phyloP scores from a whole-genome alignment of 2,329 filamentous ascomycete species.

The Neonectria ditissima region DNA sequence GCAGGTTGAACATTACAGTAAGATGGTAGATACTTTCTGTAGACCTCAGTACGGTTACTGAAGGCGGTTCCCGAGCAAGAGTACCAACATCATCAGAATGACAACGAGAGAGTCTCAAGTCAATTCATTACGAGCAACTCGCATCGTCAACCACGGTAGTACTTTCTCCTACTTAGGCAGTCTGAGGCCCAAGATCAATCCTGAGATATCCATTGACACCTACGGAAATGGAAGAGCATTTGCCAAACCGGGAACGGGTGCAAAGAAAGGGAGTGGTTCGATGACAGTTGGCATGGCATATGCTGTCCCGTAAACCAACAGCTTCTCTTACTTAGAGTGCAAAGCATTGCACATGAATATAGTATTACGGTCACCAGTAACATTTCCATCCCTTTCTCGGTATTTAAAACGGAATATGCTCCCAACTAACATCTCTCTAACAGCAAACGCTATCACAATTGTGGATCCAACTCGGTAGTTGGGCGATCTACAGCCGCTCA shows the following conservation, averaged over 20 bases:
- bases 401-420: too few species aligned
- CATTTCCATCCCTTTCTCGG: too few species aligned
- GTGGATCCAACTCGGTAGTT: not conserved
- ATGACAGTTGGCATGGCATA: not conserved
- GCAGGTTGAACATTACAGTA: too few species aligned
- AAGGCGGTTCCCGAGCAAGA: too few species aligned
- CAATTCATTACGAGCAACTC: not conserved
- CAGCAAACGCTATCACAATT: not conserved
- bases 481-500: not conserved
- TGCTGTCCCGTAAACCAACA: not conserved
- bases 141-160: not conserved
- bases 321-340: too few species aligned
- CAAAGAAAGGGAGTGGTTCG: too few species aligned
- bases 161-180: not conserved
- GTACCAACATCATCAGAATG: not conserved
- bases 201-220: not conserved
- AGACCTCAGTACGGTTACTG: not conserved
- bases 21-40: too few species aligned
- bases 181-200: not conserved
- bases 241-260: not conserved
- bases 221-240: not conserved
- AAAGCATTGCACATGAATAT: not conserved
- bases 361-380: not conserved
- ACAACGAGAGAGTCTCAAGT: not conserved
- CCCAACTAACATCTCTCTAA: not conserved